Conservation (phyloP, 2,329 filamentous ascomycete species). For the Esteya vermicola region DNA sequence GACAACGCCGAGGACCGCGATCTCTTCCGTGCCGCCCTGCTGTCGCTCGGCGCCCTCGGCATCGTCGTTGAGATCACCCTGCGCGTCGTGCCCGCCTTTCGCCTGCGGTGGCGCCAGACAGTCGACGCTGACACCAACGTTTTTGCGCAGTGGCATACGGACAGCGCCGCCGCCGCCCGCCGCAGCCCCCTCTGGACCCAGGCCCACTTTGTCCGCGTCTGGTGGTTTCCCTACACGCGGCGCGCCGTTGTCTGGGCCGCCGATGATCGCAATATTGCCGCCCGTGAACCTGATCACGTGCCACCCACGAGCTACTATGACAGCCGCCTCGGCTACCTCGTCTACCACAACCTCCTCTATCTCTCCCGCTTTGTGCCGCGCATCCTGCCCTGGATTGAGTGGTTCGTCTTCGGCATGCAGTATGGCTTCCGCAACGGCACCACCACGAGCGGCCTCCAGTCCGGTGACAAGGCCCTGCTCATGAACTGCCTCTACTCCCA, state of each 20-base stretch:
- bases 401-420: slow-evolving; percentile 96
- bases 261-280: slow-evolving; percentile 49
- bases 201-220: slow-evolving; percentile 82
- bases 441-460: slow-evolving; percentile 59
- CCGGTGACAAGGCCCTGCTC: slow-evolving; percentile 64
- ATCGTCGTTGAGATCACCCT: slow-evolving; percentile 86
- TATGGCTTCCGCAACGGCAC: slow-evolving; percentile 63
- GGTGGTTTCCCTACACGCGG: slow-evolving; percentile 93
- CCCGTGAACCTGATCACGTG: slow-evolving; percentile 21
- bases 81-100: slow-evolving; percentile 64
- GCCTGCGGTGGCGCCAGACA: slow-evolving; percentile 75
- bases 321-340: slow-evolving; percentile 64
- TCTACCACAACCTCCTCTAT: slow-evolving; percentile 85
- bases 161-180: slow-evolving; percentile 51
- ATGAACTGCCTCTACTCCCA: slow-evolving; percentile 99
- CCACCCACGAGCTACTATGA: slow-evolving; percentile 68
- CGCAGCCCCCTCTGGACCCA: slow-evolving; percentile 60
- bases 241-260: slow-evolving; percentile 82
- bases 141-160: slow-evolving; percentile 44
- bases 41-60: slow-evolving; percentile 79
- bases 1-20: slow-evolving; percentile 45
- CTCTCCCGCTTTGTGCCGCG: slow-evolving; percentile 63
- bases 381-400: slow-evolving; percentile 78
- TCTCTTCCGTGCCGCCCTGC: slow-evolving; percentile 75
- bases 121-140: slow-evolving; percentile 57